phyloP scores from a whole-genome alignment of 2,329 filamentous ascomycete species.

The Nemania bipapillata region DNA sequence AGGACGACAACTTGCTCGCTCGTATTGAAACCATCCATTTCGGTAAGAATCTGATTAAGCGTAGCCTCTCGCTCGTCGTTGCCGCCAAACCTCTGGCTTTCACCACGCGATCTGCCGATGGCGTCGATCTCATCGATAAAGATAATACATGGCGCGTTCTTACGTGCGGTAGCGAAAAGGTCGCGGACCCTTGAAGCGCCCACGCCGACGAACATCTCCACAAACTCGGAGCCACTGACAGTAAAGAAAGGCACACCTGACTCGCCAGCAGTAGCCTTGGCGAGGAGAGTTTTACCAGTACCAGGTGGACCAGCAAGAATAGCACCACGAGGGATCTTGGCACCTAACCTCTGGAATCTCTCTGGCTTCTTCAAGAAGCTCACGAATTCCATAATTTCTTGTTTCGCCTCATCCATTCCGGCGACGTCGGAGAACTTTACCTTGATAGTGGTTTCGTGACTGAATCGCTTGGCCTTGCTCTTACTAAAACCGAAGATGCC shows the following conservation, averaged over 20 bases:
- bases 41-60: slow-evolving; percentile 96
- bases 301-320: slow-evolving; percentile 97
- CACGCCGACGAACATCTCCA: slow-evolving; percentile 99
- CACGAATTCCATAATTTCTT: slow-evolving; percentile 99
- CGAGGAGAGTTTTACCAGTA: slow-evolving; percentile 96
- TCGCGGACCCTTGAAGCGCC: slow-evolving; percentile 95
- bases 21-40: slow-evolving; percentile 99
- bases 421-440: slow-evolving; percentile 97
- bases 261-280: slow-evolving; percentile 97
- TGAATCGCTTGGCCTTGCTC: slow-evolving; percentile 96
- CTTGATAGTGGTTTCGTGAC: slow-evolving; percentile 94
- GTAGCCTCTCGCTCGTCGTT: slow-evolving; percentile 98
- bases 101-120: slow-evolving; percentile 88
- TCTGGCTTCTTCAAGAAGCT: slow-evolving; percentile 94
- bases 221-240: slow-evolving; percentile 97
- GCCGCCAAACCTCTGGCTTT: slow-evolving; percentile 81
- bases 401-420: slow-evolving; percentile 97
- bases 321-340: slow-evolving; percentile 96
- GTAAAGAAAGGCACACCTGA: slow-evolving; percentile 98
- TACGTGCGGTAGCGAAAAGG: slow-evolving; percentile 91
- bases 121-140: slow-evolving; percentile 99
- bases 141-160: slow-evolving; percentile 97
- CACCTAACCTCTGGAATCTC: slow-evolving; percentile 90
- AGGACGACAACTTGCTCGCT: slow-evolving; percentile 95
- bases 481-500: slow-evolving; percentile 96